These are phyloP conservation scores for Globisporangium sylvaticum DNA, from an alignment of 352 stramenopile species.

Conservation along the genomic window DNA sequence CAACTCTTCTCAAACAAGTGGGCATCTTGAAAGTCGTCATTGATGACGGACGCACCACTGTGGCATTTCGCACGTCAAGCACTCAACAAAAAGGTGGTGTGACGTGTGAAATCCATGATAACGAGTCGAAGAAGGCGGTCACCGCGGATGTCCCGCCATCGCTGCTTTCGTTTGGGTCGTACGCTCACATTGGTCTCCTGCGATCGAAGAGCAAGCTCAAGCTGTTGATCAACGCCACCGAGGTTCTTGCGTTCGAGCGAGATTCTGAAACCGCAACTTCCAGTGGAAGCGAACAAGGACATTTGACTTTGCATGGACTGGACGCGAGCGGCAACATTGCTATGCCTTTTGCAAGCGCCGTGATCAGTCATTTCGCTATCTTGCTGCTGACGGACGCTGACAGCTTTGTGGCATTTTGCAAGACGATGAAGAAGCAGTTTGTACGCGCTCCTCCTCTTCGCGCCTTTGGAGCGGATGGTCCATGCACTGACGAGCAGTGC, in stretches of 20 bases:
- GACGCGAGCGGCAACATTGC: background rate
- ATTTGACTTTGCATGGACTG: slow-evolving; percentile 22
- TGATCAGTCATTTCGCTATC: slow-evolving; percentile 49
- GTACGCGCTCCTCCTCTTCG: slow-evolving; percentile 42
- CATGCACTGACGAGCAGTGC: slow-evolving; percentile 26
- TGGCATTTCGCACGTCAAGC: slow-evolving; percentile 1
- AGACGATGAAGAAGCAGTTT: slow-evolving; percentile 37
- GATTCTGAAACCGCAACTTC: background rate
- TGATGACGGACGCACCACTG: background rate
- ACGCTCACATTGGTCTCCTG: slow-evolving; percentile 19
- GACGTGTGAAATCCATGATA: slow-evolving; percentile 1
- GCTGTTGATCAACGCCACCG: slow-evolving; percentile 16
- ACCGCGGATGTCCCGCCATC: background rate
- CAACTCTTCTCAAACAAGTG: background rate
- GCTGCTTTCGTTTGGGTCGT: slow-evolving; percentile 11
- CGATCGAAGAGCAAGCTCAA: background rate
- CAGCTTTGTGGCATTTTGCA: slow-evolving; percentile 26
- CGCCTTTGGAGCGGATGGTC: slow-evolving; percentile 33
- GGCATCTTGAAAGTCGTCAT: slow-evolving; percentile 21
- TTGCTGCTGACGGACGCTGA: slow-evolving; percentile 17
- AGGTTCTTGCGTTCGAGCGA: background rate
- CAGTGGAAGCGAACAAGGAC: background rate
- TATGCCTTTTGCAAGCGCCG: slow-evolving; percentile 1
- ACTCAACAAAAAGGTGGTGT: background rate
- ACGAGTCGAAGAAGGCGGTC: background rate